A percentile compares a stretch with the other conserved stretches of the same genome.
Evolutionary conservation across 768 basidiomycete genomes (phyloP).

Genomic region (Solioccasus polychromus): DNA sequence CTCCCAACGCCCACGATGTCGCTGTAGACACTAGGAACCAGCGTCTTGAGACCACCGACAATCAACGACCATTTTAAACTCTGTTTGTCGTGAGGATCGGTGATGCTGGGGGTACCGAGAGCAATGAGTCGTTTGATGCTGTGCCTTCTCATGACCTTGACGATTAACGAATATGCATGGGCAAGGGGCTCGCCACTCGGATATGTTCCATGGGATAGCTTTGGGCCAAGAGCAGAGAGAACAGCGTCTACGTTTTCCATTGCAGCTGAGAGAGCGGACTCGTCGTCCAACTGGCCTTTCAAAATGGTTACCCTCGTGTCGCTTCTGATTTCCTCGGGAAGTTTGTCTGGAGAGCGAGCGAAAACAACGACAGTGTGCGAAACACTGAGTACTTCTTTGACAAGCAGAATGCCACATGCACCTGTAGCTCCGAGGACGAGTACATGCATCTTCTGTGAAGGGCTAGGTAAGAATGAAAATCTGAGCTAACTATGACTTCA

Average conservation of each 20-base stretch:
- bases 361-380: slow-evolving; percentile 54
- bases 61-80: slow-evolving; percentile 40
- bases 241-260: slow-evolving; percentile 59
- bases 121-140: slow-evolving; percentile 57
- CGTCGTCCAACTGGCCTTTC: slow-evolving; percentile 56
- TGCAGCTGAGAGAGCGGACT: slow-evolving; percentile 46
- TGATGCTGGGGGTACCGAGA: slow-evolving; percentile 65
- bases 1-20: slow-evolving; percentile 67
- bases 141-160: slow-evolving; percentile 53
- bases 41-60: slow-evolving; percentile 34
- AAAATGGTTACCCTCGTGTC: slow-evolving; percentile 47
- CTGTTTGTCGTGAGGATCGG: slow-evolving; percentile 57
- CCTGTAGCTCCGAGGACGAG: slow-evolving; percentile 75
- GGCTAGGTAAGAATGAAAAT: not conserved
- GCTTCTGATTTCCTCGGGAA: slow-evolving; percentile 48
- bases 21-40: slow-evolving; percentile 58
- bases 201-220: slow-evolving; percentile 37
- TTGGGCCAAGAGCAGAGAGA: slow-evolving; percentile 64
- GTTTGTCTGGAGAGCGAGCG: slow-evolving; percentile 61
- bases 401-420: slow-evolving; percentile 52
- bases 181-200: slow-evolving; percentile 57
- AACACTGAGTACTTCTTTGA: slow-evolving; percentile 50
- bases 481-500: not conserved
- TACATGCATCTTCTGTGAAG: slow-evolving; percentile 40
- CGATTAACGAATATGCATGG: slow-evolving; percentile 51